phyloP scores from a whole-genome alignment of 73 alveolate genomes.

The Paramecium tetraurelia region DNA sequence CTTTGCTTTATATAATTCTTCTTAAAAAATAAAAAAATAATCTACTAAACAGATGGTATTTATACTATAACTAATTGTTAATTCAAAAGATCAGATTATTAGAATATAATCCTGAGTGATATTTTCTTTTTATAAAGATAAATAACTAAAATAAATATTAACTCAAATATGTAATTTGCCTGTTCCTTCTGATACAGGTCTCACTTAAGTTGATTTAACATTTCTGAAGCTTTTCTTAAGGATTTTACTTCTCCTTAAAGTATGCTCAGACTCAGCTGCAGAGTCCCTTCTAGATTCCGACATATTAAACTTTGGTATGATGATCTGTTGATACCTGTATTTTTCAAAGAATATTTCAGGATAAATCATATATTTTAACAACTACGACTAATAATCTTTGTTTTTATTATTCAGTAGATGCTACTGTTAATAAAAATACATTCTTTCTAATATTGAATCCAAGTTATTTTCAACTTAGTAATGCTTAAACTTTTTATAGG shows the following conservation, averaged over 20 bases:
- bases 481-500: background rate
- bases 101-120: background rate
- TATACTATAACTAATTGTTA: too few relatives aligned
- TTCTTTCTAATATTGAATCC: background rate
- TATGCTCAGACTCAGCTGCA: background rate
- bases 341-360: slow-evolving; percentile 24
- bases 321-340: background rate
- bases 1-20: too few relatives aligned
- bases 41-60: background rate
- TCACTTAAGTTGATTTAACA: background rate
- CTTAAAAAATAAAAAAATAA: too few relatives aligned
- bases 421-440: background rate
- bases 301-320: background rate
- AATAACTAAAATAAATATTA: background rate
- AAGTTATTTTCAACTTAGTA: background rate
- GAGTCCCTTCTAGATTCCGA: background rate
- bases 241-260: background rate
- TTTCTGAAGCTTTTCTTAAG: background rate
- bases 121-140: background rate
- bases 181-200: slow-evolving; percentile 19
- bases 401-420: background rate
- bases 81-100: background rate
- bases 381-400: background rate
- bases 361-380: background rate
- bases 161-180: background rate